Conservation (phyloP, 2,329 filamentous ascomycete genomes). For the Colletotrichum musicola region DNA sequence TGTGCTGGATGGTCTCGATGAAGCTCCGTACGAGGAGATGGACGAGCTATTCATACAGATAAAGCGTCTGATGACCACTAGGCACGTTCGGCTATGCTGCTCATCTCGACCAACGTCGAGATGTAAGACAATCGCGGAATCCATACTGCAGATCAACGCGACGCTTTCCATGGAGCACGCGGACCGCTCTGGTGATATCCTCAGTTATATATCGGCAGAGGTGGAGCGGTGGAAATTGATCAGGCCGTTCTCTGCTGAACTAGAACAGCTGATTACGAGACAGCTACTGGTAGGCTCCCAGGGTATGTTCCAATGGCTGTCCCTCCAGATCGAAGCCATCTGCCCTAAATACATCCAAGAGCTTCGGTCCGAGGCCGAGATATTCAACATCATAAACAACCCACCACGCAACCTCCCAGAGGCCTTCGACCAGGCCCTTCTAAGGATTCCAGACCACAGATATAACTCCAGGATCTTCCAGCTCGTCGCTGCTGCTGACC, state of each 20-base stretch:
- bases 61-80: neutral
- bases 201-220: neutral
- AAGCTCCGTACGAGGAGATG: neutral
- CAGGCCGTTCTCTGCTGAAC: neutral
- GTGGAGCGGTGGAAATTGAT: neutral
- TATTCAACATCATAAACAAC: neutral
- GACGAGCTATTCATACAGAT: neutral
- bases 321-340: neutral
- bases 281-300: neutral
- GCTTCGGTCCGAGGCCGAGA: neutral
- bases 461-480: neutral
- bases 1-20: slow-evolving; percentile 1
- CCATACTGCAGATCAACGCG: neutral
- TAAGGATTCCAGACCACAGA: neutral
- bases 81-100: neutral
- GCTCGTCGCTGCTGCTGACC: neutral
- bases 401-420: neutral
- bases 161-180: slow-evolving; percentile 1
- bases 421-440: neutral
- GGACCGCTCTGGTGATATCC: neutral
- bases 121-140: neutral
- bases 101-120: neutral
- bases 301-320: neutral
- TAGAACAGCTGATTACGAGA: neutral
- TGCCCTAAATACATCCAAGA: neutral